A percentile compares a stretch with the other conserved stretches of the same genome.
These are phyloP conservation scores for Dipodascus geniculatus DNA, from an alignment of 805 yeast species.

Conservation along the genomic window DNA sequence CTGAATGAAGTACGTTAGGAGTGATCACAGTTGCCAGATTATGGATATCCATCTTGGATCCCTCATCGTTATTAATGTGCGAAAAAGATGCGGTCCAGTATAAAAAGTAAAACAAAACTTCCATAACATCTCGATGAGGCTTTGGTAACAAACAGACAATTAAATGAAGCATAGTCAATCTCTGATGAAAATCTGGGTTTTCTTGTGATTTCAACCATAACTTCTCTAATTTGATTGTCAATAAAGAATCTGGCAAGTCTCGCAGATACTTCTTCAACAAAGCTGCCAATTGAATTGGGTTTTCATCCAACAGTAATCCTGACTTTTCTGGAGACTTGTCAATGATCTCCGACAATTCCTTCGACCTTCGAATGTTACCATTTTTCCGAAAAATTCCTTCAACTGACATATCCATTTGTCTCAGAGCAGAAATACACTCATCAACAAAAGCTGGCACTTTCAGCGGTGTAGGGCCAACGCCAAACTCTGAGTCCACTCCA, in stretches of 20 bases:
- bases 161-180: constrained; percentile 46
- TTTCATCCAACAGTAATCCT: constrained; percentile 63
- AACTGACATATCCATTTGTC: constrained; percentile 83
- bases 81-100: constrained; percentile 96
- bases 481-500: constrained; percentile 77
- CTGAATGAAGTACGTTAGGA: constrained; percentile 72
- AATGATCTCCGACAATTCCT: constrained; percentile 59
- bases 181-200: constrained; percentile 31
- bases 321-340: constrained; percentile 61
- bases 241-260: constrained; percentile 83
- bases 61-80: constrained; percentile 77
- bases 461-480: constrained; percentile 70
- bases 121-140: constrained; percentile 71
- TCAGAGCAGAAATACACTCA: constrained; percentile 70
- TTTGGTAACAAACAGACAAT: constrained; percentile 72
- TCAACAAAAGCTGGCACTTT: constrained; percentile 79
- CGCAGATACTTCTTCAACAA: constrained; percentile 81
- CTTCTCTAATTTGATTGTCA: constrained; percentile 65
- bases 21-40: constrained; percentile 92
- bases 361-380: constrained; percentile 80
- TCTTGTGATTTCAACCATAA: constrained; percentile 52
- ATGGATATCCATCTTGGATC: constrained; percentile 93
- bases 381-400: constrained; percentile 95
- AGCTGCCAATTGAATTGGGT: constrained; percentile 88
- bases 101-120: constrained; percentile 73